Base-by-base conservation (phyloP, 371 early-diverging fungal genomes). In the Dinochytrium kinnereticum region DNA sequence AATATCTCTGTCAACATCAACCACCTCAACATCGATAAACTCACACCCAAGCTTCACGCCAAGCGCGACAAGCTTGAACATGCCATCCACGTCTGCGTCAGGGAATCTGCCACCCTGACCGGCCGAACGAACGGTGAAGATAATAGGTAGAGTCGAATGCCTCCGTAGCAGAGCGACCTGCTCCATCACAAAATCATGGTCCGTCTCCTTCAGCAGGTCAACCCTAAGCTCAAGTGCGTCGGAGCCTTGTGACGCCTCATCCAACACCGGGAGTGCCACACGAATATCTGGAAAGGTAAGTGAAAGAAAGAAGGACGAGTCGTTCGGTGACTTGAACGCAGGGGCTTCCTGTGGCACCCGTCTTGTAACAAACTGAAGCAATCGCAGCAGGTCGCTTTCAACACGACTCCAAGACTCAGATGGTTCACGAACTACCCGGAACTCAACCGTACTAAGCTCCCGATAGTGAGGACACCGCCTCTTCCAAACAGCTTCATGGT, bases 221-320 rank as follows among this genome's bases (percentile, higher is more conserved):
- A 93, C 96, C 34, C 98, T 94, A 51, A 97, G 81, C 84, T 98
- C 98, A 53, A 98, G 87, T 26, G 95, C 96, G 75, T 95, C 93
- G 0, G 91, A 87, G 5, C 96, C 97, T 57, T 91, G 89, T 5
- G 91, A 88, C 40, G 95, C 80, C 31, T 84, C 79, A 0, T 81
- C 80, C 2, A 96, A 70, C 26, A 82, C 78, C 39, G 73, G 64
- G 3, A 85, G 65, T 10, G 85, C 82, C 0, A 85, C 78, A n/a
- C 79, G 76, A 24, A 97, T 74, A 69, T 94, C 90, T 3, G 91
- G 86, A 79, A 88, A 88, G 0, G 97, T 98, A 61, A 98, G 84
- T 0, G 96, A 95, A 1, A 97, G 88, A 85, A 98, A 97, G 68
- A 90, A 95, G n/a, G 51, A 64, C 26, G 65, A 28, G 26, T 67